Conservation (phyloP, 2,329 filamentous ascomycete species). For the Metarhizium sp. region DNA sequence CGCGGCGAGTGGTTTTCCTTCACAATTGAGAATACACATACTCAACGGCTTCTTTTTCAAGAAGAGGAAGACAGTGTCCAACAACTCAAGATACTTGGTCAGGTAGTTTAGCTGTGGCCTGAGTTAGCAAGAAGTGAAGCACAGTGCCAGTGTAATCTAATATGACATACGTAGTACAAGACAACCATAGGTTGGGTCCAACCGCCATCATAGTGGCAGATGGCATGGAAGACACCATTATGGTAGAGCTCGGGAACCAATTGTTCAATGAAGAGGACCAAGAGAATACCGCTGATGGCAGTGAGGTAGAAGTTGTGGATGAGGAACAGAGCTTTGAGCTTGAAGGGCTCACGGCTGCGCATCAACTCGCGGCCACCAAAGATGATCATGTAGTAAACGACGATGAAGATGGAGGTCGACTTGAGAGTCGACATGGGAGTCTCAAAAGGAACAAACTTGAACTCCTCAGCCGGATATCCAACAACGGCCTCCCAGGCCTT, state of each 20-base stretch:
- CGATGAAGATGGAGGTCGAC: slow-evolving; percentile 69
- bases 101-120: slow-evolving; percentile 84
- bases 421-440: slow-evolving; percentile 88
- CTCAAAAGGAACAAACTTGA: slow-evolving; percentile 69
- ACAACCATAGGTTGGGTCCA: slow-evolving; percentile 92
- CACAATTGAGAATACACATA: slow-evolving; percentile 13
- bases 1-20: slow-evolving; percentile 20
- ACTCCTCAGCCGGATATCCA: slow-evolving; percentile 79
- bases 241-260: slow-evolving; percentile 73
- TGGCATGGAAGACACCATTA: slow-evolving; percentile 78
- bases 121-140: neutral
- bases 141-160: neutral
- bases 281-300: slow-evolving; percentile 66
- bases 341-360: slow-evolving; percentile 76
- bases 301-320: slow-evolving; percentile 96
- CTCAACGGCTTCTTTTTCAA: slow-evolving; percentile 98
- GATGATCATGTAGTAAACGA: slow-evolving; percentile 87
- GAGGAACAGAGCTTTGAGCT: slow-evolving; percentile 84
- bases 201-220: slow-evolving; percentile 71
- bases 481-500: slow-evolving; percentile 67
- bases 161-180: slow-evolving; percentile 78
- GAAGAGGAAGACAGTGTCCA: slow-evolving; percentile 94
- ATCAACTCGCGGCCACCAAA: slow-evolving; percentile 89
- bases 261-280: slow-evolving; percentile 86
- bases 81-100: slow-evolving; percentile 91